Conservation (phyloP, 2,329 filamentous ascomycete genomes). For the Stemphylium vesicarium region DNA sequence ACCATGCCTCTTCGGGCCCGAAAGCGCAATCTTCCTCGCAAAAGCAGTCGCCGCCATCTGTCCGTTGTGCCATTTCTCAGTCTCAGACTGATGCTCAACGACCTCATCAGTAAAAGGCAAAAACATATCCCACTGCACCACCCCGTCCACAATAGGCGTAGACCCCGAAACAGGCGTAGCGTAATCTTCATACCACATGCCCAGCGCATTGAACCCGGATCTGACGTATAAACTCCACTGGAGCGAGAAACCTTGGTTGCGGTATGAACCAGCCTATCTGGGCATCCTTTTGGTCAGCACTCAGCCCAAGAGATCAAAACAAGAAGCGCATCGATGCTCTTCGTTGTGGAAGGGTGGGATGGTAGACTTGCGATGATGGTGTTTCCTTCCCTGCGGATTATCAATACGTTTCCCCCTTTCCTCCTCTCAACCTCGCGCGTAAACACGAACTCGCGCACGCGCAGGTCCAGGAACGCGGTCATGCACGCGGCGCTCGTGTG, state of each 20-base stretch:
- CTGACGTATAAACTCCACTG: conserved; percentile 21
- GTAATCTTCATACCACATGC: conserved; percentile 23
- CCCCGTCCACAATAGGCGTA: conserved; percentile 2
- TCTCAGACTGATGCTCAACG: too few relatives aligned
- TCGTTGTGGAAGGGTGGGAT: not conserved
- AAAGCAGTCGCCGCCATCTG: not conserved
- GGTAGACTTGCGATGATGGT: conserved; percentile 4
- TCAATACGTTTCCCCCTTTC: not conserved
- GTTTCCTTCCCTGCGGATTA: conserved; percentile 17
- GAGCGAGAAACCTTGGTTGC: conserved; percentile 22
- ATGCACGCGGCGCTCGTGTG: conserved; percentile 19
- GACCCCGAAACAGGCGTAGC: conserved; percentile 9
- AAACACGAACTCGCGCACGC: conserved; percentile 20
- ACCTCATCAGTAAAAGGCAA: not conserved
- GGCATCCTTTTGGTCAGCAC: too few relatives aligned
- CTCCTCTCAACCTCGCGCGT: conserved; percentile 12
- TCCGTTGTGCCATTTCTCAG: too few relatives aligned
- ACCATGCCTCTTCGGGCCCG: not conserved
- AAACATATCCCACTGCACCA: conserved; percentile 18
- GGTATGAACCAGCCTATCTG: conserved; percentile 18
- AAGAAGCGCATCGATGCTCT: too few relatives aligned
- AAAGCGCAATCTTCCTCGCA: conserved; percentile 1
- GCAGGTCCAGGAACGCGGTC: conserved; percentile 17
- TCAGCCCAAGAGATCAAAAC: too few relatives aligned
- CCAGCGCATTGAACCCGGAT: conserved; percentile 10